Evolutionary conservation across 768 basidiomycete species (phyloP).

Genomic region (Xanthoconium stramineum): DNA sequence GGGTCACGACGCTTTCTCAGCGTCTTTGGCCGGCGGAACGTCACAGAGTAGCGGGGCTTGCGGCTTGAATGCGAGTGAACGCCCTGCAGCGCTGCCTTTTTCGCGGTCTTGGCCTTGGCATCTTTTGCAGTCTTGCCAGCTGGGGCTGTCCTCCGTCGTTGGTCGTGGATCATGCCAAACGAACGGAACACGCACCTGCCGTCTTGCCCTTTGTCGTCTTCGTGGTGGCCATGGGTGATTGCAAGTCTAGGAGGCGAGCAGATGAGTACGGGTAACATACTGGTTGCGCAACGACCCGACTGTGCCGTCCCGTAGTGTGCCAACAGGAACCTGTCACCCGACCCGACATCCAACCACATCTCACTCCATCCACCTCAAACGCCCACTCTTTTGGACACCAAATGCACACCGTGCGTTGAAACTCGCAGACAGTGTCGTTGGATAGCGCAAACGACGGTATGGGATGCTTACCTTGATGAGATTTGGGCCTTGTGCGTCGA

Average conservation of each 20-base stretch:
- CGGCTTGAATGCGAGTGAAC: conserved; percentile 69
- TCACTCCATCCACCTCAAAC: conserved; percentile 20
- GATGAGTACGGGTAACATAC: background rate
- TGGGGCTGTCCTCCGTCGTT: background rate
- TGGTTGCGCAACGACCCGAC: background rate
- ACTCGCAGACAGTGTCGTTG: background rate
- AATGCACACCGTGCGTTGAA: background rate
- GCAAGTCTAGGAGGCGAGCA: conserved; percentile 6
- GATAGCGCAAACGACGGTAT: background rate
- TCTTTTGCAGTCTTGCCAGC: conserved; percentile 37
- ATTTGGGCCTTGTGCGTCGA: conserved; percentile 27
- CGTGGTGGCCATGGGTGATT: conserved; percentile 58
- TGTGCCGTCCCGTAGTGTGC: background rate
- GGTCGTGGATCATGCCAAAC: conserved; percentile 19
- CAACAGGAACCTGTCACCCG: background rate
- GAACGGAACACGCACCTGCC: conserved; percentile 37
- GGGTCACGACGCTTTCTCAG: conserved; percentile 79
- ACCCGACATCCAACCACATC: conserved; percentile 19
- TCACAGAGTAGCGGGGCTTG: conserved; percentile 81
- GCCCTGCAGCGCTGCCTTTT: conserved; percentile 94
- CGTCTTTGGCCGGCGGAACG: conserved; percentile 97
- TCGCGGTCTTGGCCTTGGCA: conserved; percentile 87
- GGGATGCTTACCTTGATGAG: conserved; percentile 26
- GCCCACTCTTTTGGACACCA: background rate
- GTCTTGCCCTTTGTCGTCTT: conserved; percentile 66